Base-by-base conservation (phyloP, 1,139 yeast genomes). In the Geotrichum candidum region DNA sequence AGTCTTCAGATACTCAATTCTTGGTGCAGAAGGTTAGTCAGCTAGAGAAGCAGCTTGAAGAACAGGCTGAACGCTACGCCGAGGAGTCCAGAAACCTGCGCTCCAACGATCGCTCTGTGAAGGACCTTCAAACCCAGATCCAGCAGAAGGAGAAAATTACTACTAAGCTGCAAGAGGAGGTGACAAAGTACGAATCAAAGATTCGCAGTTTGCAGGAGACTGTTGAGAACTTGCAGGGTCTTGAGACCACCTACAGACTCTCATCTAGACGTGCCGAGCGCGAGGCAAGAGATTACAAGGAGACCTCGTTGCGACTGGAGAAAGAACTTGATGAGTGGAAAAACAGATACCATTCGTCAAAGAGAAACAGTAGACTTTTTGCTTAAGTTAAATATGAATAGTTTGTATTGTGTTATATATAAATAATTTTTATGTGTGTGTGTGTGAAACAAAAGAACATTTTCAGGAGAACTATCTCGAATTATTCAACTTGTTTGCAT, bases 241-340 rank as follows among this genome's bases (percentile, higher is more conserved):
- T 76, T 23, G 85, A 82, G 62, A 74, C 81, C 2, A 74, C 77
- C 15, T 75, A 80, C 23, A 74, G 75, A 51, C 68, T 82, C 61
- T 74, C 73, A 27, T 72, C 79, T 23, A 78, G 80, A 58, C 73
- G 83, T 52, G 76, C 82, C 0, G 78, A 76, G 59, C 74, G 86
- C 56, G 85, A 82, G 64, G 74, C 80, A 11, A 74, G 80, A 7
- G 86, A 84, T 58, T 75, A 82, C 65, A 82, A 82, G 66, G 90
- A 86, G 65, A 76, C 76, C 56, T 75, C 83, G 60, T 73, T 84
- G 63, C 75, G 81, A 62, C 72, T 87, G 66, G 91, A 88, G 72
- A 83, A 79, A 68, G 96, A 89, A 70, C 74, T 87, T 22, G 78
- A 82, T 57, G 85, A 84, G 63, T 84, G 91, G 84, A 83, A 82